phyloP scores from a whole-genome alignment of 2,329 filamentous ascomycete species.

The Ceratocystis cubensis region DNA sequence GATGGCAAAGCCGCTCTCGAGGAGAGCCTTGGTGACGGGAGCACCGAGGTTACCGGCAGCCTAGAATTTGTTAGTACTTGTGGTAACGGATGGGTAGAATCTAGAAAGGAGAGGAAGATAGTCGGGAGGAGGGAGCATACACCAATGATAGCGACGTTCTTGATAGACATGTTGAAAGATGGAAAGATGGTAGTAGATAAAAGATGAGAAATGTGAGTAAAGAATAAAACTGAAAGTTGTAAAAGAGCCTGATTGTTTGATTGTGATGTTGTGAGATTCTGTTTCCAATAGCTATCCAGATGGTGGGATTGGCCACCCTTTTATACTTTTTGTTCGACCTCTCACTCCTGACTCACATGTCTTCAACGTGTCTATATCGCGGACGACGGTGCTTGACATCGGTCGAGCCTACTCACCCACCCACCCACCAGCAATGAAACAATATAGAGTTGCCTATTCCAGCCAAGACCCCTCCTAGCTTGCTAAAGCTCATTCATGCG shows the following conservation, averaged over 20 bases:
- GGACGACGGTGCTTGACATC: not conserved
- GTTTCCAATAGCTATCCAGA: not conserved
- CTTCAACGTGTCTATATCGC: not conserved
- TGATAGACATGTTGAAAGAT: constrained; percentile 23
- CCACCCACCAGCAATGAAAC: not conserved
- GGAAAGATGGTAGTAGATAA: not conserved
- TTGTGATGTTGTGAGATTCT: not conserved
- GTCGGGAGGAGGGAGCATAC: constrained; percentile 22
- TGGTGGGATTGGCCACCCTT: not conserved
- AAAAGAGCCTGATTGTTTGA: not conserved
- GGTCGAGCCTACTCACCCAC: not conserved
- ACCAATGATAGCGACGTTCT: constrained; percentile 31
- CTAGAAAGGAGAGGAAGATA: not conserved
- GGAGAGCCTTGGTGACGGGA: constrained; percentile 30
- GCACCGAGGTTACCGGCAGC: constrained; percentile 32
- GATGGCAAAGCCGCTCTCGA: constrained; percentile 35
- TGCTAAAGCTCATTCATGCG: not conserved
- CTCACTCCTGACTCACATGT: not conserved
- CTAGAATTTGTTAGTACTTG: not conserved
- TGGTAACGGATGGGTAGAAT: not conserved
- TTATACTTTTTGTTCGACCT: not conserved
- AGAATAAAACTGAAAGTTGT: constrained; percentile 2
- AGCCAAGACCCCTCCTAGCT: not conserved
- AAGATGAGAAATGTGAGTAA: not conserved
- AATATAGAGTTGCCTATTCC: not conserved